Conservation (phyloP, 1,139 yeast species). For the Petasospora rhodanensis region DNA sequence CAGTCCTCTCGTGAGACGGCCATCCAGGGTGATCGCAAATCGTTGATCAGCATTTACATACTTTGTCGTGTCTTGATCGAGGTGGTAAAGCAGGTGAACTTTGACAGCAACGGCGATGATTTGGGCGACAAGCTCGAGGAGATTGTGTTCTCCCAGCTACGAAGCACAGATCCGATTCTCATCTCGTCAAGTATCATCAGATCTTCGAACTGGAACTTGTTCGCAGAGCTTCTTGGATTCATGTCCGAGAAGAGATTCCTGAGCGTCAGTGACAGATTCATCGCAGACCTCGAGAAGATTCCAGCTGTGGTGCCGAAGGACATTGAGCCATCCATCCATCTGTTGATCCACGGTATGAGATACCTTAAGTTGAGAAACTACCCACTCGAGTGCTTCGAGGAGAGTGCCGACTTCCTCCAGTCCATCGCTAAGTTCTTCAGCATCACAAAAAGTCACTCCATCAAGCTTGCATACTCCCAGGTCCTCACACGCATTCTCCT, state of each 20-base stretch:
- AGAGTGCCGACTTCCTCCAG: constrained; percentile 82
- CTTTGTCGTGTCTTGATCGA: constrained; percentile 92
- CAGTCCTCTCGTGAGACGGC: constrained; percentile 64
- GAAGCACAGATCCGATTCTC: constrained; percentile 76
- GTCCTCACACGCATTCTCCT: constrained; percentile 69
- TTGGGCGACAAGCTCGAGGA: constrained; percentile 84
- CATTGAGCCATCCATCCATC: constrained; percentile 67
- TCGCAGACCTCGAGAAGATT: constrained; percentile 83
- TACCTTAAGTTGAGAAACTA: constrained; percentile 72
- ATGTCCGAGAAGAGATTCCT: constrained; percentile 83
- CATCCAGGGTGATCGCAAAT: constrained; percentile 80
- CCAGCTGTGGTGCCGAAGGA: constrained; percentile 52
- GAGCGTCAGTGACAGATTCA: constrained; percentile 88
- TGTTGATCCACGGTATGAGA: constrained; percentile 88
- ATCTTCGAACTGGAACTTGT: constrained; percentile 89
- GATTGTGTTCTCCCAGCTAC: constrained; percentile 84
- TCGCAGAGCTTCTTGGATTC: constrained; percentile 84
- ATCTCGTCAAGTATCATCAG: constrained; percentile 67
- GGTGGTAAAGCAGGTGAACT: constrained; percentile 82
- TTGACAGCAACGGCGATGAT: constrained; percentile 69
- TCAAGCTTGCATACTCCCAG: constrained; percentile 77
- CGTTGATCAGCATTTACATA: constrained; percentile 80
- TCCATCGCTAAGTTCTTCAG: constrained; percentile 81
- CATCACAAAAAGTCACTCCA: constrained; percentile 57
- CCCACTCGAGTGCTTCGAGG: constrained; percentile 88